Evolutionary conservation across 2,329 filamentous ascomycete genomes (phyloP), one percentile per base, ranked within the genome.

Genomic region (Neonectria neomacrospora): DNA sequence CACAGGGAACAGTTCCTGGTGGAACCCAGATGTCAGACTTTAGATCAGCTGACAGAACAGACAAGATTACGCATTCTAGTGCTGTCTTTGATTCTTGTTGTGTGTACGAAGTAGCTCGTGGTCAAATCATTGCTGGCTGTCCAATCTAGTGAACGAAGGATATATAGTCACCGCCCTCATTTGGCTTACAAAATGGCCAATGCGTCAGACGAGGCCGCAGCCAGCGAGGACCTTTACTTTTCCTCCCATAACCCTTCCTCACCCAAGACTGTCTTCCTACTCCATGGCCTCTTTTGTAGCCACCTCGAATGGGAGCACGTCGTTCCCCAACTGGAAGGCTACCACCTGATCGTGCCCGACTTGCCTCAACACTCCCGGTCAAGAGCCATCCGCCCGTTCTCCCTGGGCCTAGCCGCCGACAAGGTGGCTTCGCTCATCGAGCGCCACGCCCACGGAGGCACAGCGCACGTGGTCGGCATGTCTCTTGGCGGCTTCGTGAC

Each of bases 401-500:
- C 60, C 0, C 45, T 64, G 0, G 16, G 53, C 1, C 42, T 23
- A 0, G 63, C 65, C 2, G 60, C 67, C 0, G 58, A 70, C 2
- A 54, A 63, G 26, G 69, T 81, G 11, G 74, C 72, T 4, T 62
- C 67, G 1, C 69, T 80, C 37, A 80, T 81, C 32, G 67, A 65
- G 5, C 54, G 61, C 1, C 72, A 76, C 44, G 79, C 79, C 0
- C 74, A 78, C 28, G 71, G 71, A 32, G 71, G 73, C 5, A 69
- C 66, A 2, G 80, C 80, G 7, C 79, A 82, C 58, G 32, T 81
- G n/a, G 78, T 81, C 10, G 80, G 79, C 3, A 34, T 81, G 10
- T 82, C 80, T 0, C 74, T 78, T 12, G 79, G 78, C 11, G 78
- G 79, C 2, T 80, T 74, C 59, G 55, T 78, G 69, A 71, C 32